A percentile compares a stretch with the other conserved stretches of the same genome.
Conservation (phyloP, 2,329 filamentous ascomycete genomes). For the Colletotrichum tropicale region DNA sequence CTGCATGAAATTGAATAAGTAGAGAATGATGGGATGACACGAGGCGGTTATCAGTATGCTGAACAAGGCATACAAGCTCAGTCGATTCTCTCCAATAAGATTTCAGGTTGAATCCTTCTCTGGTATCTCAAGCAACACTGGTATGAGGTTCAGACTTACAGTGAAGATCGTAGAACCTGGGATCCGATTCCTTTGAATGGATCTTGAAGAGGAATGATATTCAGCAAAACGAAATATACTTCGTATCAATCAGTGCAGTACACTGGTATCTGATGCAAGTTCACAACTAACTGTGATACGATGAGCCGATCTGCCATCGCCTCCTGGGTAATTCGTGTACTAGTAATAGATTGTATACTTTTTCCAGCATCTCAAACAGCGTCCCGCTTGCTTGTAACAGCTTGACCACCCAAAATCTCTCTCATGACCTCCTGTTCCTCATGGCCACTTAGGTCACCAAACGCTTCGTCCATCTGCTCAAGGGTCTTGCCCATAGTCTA, state of each 20-base stretch:
- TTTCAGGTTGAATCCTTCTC: too few species aligned
- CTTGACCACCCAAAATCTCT: neutral
- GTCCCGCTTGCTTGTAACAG: neutral
- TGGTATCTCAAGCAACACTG: too few species aligned
- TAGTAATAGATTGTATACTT: neutral
- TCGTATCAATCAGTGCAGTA: neutral
- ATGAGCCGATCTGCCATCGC: rapidly evolving
- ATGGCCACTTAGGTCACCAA: neutral
- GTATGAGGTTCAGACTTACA: neutral
- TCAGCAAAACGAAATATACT: too few species aligned
- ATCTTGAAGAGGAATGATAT: neutral
- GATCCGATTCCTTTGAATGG: neutral
- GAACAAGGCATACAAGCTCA: neutral
- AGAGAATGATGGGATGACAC: neutral
- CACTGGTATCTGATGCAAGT: neutral
- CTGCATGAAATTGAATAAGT: neutral
- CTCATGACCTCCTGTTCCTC: constrained; percentile 6
- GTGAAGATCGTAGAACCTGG: neutral
- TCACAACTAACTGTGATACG: neutral
- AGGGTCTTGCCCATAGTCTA: constrained; percentile 60
- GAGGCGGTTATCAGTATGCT: neutral
- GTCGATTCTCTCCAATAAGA: neutral
- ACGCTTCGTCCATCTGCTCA: constrained; percentile 58
- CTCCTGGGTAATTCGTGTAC: rapidly evolving
- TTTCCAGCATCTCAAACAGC: rapidly evolving